A percentile compares a stretch with the other conserved stretches of the same genome.
Conservation (phyloP, 805 yeast genomes). For the Pichia exigua region DNA sequence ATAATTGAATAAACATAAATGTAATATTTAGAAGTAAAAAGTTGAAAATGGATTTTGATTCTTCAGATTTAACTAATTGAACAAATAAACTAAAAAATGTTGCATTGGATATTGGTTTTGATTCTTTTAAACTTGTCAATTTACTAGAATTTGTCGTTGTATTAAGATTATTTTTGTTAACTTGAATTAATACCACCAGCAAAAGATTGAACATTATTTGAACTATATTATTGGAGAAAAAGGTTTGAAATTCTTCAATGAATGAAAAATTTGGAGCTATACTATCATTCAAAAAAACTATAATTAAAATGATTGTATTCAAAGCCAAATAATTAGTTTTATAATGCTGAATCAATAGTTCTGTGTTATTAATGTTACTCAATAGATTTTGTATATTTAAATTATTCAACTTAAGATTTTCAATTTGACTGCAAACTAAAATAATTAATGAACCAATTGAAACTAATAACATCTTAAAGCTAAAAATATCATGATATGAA, state of each 20-base stretch:
- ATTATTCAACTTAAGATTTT: slow-evolving; percentile 12
- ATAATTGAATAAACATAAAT: slow-evolving; percentile 88
- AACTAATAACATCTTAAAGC: slow-evolving; percentile 25
- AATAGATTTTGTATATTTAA: slow-evolving; percentile 7
- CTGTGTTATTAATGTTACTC: slow-evolving; percentile 18
- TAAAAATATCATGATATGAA: slow-evolving; percentile 14
- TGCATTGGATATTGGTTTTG: not conserved
- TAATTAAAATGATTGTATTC: slow-evolving; percentile 5
- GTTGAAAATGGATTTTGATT: slow-evolving; percentile 82
- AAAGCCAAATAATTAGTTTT: slow-evolving; percentile 19
- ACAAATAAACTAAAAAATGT: slow-evolving; percentile 19
- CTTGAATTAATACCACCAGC: slow-evolving; percentile 9
- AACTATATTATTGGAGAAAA: slow-evolving; percentile 7
- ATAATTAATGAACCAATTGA: slow-evolving; percentile 25
- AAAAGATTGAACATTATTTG: slow-evolving; percentile 11
- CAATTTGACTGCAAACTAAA: slow-evolving; percentile 25
- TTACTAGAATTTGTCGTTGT: not conserved
- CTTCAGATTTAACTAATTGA: slow-evolving; percentile 43
- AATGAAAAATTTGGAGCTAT: slow-evolving; percentile 7
- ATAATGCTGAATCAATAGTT: slow-evolving; percentile 18
- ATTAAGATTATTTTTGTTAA: not conserved
- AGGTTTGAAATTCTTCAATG: not conserved
- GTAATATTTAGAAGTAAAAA: slow-evolving; percentile 79
- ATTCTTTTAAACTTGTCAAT: not conserved
- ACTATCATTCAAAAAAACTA: slow-evolving; percentile 11